Evolutionary conservation across 768 basidiomycete genomes (phyloP).

Genomic region (Tremella yokohamensis): DNA sequence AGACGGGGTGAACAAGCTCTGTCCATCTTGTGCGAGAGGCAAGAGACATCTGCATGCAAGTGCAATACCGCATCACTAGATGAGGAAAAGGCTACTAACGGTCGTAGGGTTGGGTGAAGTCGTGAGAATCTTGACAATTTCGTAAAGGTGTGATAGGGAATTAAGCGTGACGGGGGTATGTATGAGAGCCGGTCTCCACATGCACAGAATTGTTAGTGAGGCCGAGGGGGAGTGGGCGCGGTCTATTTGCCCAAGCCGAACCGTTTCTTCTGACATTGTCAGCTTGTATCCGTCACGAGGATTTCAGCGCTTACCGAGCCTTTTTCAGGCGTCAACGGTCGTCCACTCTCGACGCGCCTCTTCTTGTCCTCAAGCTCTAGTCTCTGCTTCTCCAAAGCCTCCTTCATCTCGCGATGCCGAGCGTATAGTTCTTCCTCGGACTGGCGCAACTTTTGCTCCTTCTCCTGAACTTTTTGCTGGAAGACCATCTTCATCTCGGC

Average conservation of each 20-base stretch:
- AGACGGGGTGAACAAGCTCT: too few relatives aligned
- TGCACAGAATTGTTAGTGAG: too few relatives aligned
- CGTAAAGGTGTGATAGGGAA: too few relatives aligned
- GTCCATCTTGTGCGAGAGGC: too few relatives aligned
- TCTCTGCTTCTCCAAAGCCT: slow-evolving; percentile 94
- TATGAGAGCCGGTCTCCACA: too few relatives aligned
- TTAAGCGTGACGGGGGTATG: too few relatives aligned
- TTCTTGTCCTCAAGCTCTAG: slow-evolving; percentile 96
- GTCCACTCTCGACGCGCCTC: slow-evolving; percentile 86
- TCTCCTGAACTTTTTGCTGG: slow-evolving; percentile 99
- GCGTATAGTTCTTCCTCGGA: slow-evolving; percentile 98
- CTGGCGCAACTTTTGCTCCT: slow-evolving; percentile 98
- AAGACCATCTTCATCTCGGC: slow-evolving; percentile 99
- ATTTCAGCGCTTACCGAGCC: slow-evolving; percentile 59
- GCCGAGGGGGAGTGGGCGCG: too few relatives aligned
- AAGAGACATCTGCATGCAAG: too few relatives aligned
- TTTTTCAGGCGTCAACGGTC: slow-evolving; percentile 94
- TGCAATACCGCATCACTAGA: too few relatives aligned
- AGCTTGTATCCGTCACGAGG: neutral
- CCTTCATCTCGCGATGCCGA: slow-evolving; percentile 99
- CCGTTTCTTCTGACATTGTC: slow-evolving; percentile 44
- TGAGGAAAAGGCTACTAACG: too few relatives aligned
- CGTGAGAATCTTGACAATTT: too few relatives aligned
- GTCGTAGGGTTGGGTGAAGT: too few relatives aligned
- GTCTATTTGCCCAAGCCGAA: slow-evolving; percentile 51